Evolutionary conservation across 75 land plant genomes (phyloP), one percentile per base, ranked within the genome.

Genomic region (Pseudotsuga menziesii): DNA sequence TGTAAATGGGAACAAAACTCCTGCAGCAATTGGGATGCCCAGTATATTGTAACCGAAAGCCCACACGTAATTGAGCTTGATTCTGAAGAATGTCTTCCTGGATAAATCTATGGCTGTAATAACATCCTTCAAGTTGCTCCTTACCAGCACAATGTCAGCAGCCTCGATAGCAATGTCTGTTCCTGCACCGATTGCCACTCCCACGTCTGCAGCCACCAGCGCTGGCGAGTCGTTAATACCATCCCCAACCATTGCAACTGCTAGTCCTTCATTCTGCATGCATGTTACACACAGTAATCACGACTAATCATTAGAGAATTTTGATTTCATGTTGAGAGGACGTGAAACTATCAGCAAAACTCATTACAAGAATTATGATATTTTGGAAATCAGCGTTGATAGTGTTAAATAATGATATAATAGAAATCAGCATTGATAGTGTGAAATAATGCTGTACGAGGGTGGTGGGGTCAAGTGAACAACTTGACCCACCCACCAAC

Each of bases 221-320:
- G 89, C 89, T 27, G 89, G 89, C 23, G 89, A 82, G 58, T 87
- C 89, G 56, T 87, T 87, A 7, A 87, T 86, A 2, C 89, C 89
- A 77, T 87, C 87, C n/a, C 89, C 89, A 2, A 87, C 88, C 89
- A 87, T 87, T 8, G 88, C 88, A 20, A 87, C 84, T 57, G 76
- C 78, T 16, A 72, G 56, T 4, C 84, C 89, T 6, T 76, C 75
- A 0, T 74, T 41, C 72, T 79, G 80, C 66, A 76, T 36, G 2
- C 13, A 48, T 8, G 54, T 48, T 48, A 48, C 9, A 11, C 12
- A 48, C 54, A 48, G 54, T 48, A 48, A 48, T 48, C 54, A 11
- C 2, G 12, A 48, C 54, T 48, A 11, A 48, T 1, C 12, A 48
- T 9, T 9, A 48, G 54, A 48, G 12, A 48, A 9, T 48, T 48